Evolutionary conservation across 139 green algal genomes (phyloP).

Genomic region (Chlorella sp.): DNA sequence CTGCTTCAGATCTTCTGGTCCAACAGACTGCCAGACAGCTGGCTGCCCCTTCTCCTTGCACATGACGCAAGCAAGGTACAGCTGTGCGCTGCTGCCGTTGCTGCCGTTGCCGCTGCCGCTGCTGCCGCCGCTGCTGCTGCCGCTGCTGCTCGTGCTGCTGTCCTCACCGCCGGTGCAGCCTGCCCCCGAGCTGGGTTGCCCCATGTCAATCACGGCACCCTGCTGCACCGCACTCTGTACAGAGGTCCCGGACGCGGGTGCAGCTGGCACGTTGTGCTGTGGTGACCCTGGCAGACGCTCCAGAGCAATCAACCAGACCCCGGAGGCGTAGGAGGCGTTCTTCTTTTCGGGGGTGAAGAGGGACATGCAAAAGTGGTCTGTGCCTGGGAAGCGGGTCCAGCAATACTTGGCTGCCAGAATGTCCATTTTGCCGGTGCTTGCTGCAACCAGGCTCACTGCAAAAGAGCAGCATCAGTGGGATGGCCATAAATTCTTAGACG

Average conservation of each 20-base stretch:
- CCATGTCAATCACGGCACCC: too few species aligned
- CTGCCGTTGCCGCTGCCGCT: not conserved
- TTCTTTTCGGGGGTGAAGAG: not conserved
- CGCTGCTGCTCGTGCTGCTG: not conserved
- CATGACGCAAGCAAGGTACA: not conserved
- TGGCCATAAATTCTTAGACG: not conserved
- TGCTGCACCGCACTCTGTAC: not conserved
- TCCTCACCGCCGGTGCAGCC: not conserved
- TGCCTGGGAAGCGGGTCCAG: slow-evolving; percentile 12
- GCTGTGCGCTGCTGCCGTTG: not conserved
- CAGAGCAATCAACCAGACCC: not conserved
- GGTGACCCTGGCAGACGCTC: not conserved
- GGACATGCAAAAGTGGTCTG: not conserved
- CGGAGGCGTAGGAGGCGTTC: not conserved
- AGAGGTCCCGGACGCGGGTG: too few species aligned
- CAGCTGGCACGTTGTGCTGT: too few species aligned
- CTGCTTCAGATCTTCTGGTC: not conserved
- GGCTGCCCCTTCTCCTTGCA: not conserved
- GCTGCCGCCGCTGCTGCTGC: not conserved
- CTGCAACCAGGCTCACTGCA: not conserved
- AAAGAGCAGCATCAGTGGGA: not conserved
- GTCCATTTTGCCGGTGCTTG: not conserved
- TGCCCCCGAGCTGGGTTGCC: not conserved
- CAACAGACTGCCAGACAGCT: not conserved
- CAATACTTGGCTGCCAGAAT: not conserved